Conservation (phyloP, 1,139 yeast genomes). For the Saccharomyces hybrid region DNA sequence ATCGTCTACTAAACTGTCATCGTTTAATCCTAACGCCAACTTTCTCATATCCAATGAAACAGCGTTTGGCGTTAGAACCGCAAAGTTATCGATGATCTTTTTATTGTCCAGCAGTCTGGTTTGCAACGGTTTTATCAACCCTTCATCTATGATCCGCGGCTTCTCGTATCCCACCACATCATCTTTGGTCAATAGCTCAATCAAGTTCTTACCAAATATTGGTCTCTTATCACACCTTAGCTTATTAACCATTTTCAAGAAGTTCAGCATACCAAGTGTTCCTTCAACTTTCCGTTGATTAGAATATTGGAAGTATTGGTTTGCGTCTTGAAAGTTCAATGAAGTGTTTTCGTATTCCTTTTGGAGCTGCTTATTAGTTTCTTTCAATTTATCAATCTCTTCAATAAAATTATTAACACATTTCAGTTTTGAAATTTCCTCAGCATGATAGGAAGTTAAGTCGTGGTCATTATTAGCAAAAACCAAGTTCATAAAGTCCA, state of each 20-base stretch:
- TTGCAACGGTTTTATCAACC: slow-evolving; percentile 30
- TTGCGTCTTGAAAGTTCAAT: slow-evolving; percentile 34
- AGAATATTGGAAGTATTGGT: slow-evolving; percentile 52
- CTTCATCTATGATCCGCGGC: slow-evolving; percentile 17
- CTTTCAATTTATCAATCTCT: slow-evolving; percentile 37
- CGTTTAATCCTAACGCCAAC: slow-evolving; percentile 32
- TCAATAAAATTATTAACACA: slow-evolving; percentile 42
- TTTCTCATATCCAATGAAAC: slow-evolving; percentile 72
- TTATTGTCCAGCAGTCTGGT: slow-evolving; percentile 34
- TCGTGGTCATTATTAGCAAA: slow-evolving; percentile 43
- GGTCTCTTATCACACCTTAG: slow-evolving; percentile 54
- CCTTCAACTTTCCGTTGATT: slow-evolving; percentile 46
- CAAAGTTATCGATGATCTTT: slow-evolving; percentile 61
- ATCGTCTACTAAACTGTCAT: slow-evolving; percentile 15
- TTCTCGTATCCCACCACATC: slow-evolving; percentile 2
- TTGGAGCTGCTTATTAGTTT: slow-evolving; percentile 8
- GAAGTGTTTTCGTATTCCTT: slow-evolving; percentile 30
- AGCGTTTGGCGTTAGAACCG: slow-evolving; percentile 82
- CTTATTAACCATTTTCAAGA: slow-evolving; percentile 54
- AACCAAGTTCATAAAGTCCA: slow-evolving; percentile 52
- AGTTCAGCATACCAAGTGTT: slow-evolving; percentile 46
- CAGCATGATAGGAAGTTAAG: slow-evolving; percentile 42
- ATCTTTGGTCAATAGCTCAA: slow-evolving; percentile 27
- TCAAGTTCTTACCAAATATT: slow-evolving; percentile 45
- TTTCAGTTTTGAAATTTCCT: slow-evolving; percentile 39